Conservation (phyloP, 768 basidiomycete species). For the Boletus rubroflammeus region DNA sequence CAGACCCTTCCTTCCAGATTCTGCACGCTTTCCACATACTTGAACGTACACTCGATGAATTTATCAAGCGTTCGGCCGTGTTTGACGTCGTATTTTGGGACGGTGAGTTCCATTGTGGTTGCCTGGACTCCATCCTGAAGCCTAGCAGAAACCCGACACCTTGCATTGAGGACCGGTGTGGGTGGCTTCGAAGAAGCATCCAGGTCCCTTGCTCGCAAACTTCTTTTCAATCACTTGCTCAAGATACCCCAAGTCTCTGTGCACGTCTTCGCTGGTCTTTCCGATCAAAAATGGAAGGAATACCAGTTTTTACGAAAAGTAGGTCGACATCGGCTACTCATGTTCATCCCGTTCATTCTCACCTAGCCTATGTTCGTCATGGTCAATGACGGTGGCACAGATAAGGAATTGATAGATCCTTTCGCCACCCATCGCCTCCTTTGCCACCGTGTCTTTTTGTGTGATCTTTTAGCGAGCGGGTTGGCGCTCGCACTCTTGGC, state of each 20-base stretch:
- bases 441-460: constrained; percentile 48
- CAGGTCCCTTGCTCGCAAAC: constrained; percentile 47
- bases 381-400: constrained; percentile 48
- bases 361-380: constrained; percentile 66
- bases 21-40: constrained; percentile 55
- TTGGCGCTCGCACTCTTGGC: constrained; percentile 50
- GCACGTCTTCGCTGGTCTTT: constrained; percentile 42
- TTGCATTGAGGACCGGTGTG: constrained; percentile 38
- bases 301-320: constrained; percentile 45
- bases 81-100: constrained; percentile 68
- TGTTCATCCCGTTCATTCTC: constrained; percentile 8
- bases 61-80: constrained; percentile 45
- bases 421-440: constrained; percentile 34
- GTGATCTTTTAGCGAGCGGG: constrained; percentile 44
- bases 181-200: constrained; percentile 40
- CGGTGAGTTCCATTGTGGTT: constrained; percentile 30
- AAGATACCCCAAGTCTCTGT: constrained; percentile 39
- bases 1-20: constrained; percentile 58
- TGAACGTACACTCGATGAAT: constrained; percentile 49
- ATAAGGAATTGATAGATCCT: constrained; percentile 4
- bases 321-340: background rate
- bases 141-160: constrained; percentile 41
- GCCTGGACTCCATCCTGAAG: background rate
- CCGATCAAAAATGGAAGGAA: constrained; percentile 47
- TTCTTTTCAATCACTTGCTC: constrained; percentile 50